Conservation (phyloP, 2,329 filamentous ascomycete species). For the Aspergillus vadensis region DNA sequence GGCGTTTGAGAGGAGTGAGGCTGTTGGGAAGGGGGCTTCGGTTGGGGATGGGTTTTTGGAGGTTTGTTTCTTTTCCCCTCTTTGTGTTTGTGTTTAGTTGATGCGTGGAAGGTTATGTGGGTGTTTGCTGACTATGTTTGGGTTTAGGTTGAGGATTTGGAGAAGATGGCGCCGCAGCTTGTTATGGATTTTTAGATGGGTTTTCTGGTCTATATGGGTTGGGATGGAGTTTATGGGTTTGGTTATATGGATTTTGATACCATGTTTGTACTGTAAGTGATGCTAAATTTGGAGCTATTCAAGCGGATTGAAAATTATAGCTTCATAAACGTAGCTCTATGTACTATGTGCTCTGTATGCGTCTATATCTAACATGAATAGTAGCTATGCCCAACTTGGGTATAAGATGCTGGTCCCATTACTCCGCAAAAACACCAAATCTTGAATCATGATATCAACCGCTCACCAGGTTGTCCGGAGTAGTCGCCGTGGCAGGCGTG, state of each 20-base stretch:
- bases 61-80: constrained; percentile 53
- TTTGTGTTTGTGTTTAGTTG: background rate
- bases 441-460: constrained; percentile 21
- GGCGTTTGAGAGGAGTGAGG: constrained; percentile 65
- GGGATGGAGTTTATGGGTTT: background rate
- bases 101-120: background rate
- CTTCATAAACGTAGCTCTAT: background rate
- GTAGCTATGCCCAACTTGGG: constrained; percentile 8
- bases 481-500: constrained; percentile 23
- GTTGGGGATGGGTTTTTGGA: constrained; percentile 67
- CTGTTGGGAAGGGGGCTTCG: constrained; percentile 34
- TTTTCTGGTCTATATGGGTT: background rate
- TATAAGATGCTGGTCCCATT: constrained; percentile 9
- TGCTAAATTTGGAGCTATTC: background rate
- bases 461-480: constrained; percentile 34
- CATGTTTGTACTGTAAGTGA: constrained; percentile 9
- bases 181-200: constrained; percentile 72
- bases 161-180: constrained; percentile 82
- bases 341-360: background rate
- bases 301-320: background rate
- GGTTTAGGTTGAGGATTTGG: constrained; percentile 77
- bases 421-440: constrained; percentile 8
- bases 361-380: background rate
- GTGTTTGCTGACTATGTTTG: constrained; percentile 8
- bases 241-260: constrained; percentile 26